Conservation (phyloP, 2,329 filamentous ascomycete species). For the Alternaria sp. region DNA sequence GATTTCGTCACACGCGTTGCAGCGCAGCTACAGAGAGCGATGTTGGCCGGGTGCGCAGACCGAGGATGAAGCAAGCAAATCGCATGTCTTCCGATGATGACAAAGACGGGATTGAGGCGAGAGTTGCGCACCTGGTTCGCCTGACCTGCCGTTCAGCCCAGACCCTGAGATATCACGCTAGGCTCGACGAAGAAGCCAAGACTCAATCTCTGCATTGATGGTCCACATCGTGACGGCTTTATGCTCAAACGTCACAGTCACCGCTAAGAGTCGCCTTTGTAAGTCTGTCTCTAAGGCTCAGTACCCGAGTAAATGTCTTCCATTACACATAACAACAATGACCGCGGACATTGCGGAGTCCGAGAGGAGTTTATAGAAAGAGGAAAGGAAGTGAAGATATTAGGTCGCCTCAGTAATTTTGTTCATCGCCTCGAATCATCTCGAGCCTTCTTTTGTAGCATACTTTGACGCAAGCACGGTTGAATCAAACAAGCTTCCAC, state of each 20-base stretch:
- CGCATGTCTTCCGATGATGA: constrained; percentile 13
- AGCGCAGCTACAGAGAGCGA: constrained; percentile 21
- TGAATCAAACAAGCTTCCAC: neutral
- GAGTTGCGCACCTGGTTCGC: constrained; percentile 17
- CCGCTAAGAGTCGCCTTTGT: constrained; percentile 12
- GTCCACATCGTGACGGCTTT: constrained; percentile 27
- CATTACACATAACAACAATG: constrained; percentile 8
- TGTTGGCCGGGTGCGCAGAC: constrained; percentile 21
- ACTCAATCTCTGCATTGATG: constrained; percentile 29
- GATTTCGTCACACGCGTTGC: constrained; percentile 22
- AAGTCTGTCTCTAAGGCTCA: constrained; percentile 14
- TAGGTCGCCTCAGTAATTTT: neutral
- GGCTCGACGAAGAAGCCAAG: constrained; percentile 36
- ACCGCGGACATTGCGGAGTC: constrained; percentile 24
- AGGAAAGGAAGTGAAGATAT: neutral
- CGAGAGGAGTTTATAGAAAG: constrained; percentile 24
- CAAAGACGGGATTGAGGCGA: constrained; percentile 3
- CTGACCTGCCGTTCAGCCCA: constrained; percentile 4
- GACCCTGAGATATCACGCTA: constrained; percentile 3
- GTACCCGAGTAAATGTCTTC: constrained; percentile 27
- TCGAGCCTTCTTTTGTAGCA: neutral
- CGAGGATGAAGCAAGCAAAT: constrained; percentile 23
- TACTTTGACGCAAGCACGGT: neutral
- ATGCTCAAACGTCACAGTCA: constrained; percentile 31
- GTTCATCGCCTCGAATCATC: neutral